These are phyloP conservation scores for Medicago ruthenica DNA, from an alignment of 306 rosid species.

Conservation along the genomic window DNA sequence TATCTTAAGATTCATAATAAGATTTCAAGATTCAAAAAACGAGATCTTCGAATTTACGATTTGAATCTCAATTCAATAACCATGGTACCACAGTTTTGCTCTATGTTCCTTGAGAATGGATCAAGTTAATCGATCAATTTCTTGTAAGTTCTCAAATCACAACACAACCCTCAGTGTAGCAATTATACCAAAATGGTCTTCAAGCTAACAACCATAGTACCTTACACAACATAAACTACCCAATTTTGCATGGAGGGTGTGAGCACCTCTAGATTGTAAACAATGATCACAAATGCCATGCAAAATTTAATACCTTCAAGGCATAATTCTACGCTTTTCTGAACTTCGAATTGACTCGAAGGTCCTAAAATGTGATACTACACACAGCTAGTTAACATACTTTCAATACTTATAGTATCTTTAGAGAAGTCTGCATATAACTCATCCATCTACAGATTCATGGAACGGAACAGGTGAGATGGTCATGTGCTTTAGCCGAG, in stretches of 20 bases:
- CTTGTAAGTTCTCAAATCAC: neutral
- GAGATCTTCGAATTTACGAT: too few relatives aligned
- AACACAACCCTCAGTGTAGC: conserved; percentile 5
- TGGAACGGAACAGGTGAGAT: neutral
- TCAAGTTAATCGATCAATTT: neutral
- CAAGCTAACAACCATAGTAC: neutral
- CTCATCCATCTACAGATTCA: conserved; percentile 30
- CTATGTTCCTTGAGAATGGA: neutral
- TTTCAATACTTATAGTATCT: neutral
- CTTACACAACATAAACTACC: conserved; percentile 26
- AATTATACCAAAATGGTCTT: conserved; percentile 26
- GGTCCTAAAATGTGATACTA: conserved; percentile 38
- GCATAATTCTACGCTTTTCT: conserved; percentile 35
- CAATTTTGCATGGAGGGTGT: neutral
- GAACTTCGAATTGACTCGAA: conserved; percentile 10
- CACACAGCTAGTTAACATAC: conserved; percentile 43
- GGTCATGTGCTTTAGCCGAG: conserved; percentile 59
- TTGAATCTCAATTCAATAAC: neutral
- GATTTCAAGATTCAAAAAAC: too few relatives aligned
- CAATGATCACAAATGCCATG: conserved; percentile 16
- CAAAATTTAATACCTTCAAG: conserved; percentile 28
- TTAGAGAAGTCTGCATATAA: conserved; percentile 38
- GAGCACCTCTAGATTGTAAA: conserved; percentile 20
- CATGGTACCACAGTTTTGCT: neutral
- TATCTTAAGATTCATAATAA: too few relatives aligned